Conservation (phyloP, 768 basidiomycete species). For the Paxillus involutus region DNA sequence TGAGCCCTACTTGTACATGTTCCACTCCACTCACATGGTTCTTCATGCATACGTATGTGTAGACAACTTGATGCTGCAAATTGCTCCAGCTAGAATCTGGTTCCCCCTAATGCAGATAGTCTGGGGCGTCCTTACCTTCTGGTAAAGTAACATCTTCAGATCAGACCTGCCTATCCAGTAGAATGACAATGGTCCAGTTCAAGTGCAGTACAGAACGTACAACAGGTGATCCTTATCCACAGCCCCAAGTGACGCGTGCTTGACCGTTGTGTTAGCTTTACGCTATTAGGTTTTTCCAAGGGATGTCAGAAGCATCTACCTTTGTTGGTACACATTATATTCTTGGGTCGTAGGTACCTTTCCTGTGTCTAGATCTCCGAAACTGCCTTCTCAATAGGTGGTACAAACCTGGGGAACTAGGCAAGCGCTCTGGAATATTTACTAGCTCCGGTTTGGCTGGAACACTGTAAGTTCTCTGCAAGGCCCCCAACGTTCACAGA, state of each 20-base stretch:
- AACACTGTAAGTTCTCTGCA: slow-evolving; percentile 45
- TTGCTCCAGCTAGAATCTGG: slow-evolving; percentile 63
- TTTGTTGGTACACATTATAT: slow-evolving; percentile 76
- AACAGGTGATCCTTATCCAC: slow-evolving; percentile 42
- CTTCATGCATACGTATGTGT: slow-evolving; percentile 2
- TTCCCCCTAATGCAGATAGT: slow-evolving; percentile 63
- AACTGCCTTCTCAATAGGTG: slow-evolving; percentile 39
- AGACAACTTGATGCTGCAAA: slow-evolving; percentile 69
- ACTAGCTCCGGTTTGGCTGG: slow-evolving; percentile 61
- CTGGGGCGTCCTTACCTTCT: slow-evolving; percentile 67
- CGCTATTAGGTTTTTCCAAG: slow-evolving; percentile 72
- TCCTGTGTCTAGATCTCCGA: neutral
- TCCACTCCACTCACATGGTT: neutral
- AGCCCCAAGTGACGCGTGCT: neutral
- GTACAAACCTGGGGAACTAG: slow-evolving; percentile 71
- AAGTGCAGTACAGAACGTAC: slow-evolving; percentile 51
- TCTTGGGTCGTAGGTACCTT: slow-evolving; percentile 59
- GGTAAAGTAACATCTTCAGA: slow-evolving; percentile 33
- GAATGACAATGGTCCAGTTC: slow-evolving; percentile 38
- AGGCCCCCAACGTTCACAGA: neutral
- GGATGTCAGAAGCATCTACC: slow-evolving; percentile 70
- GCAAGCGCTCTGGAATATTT: slow-evolving; percentile 72
- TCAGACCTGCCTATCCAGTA: neutral
- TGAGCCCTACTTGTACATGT: slow-evolving; percentile 21
- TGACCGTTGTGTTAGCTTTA: slow-evolving; percentile 45